Base-by-base conservation (phyloP, 805 yeast species). In the Tetrapisispora nanseiensis region DNA sequence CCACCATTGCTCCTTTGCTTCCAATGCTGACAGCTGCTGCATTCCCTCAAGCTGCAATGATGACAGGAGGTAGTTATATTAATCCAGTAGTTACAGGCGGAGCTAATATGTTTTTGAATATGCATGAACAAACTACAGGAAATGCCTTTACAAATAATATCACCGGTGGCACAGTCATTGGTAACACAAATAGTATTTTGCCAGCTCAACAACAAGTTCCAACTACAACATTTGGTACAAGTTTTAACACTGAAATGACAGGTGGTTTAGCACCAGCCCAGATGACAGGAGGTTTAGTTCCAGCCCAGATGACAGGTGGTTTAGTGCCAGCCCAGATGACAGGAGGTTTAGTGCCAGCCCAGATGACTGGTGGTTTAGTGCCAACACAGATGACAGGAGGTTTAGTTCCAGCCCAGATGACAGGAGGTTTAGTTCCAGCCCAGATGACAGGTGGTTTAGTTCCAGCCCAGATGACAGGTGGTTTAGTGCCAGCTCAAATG, bases 21-120 rank as follows among this genome's bases (percentile, higher is more conserved):
- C 52, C 54, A 21, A 51, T 50, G 15, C 48, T 30, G 3, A 51
- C 55, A 2, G 55, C 46, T 18, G 49, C 49, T 2, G 52, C 43
- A 1, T 40, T 40, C 19, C 42, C 42, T 2, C 42, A 40, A 28
- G 42, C 50, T 11, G 61, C 67, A 12, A 45, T 67, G 50, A 43
- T 68, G 41, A 40, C 42, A 6, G 42, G 42, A 10, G 42, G 42
- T 21, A 29, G 30, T 13, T 22, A 12, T 16, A 24, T 36, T 11
- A 30, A 27, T 26, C 34, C 42, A n/a, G 37, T 23, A 12, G 13
- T 5, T 11, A 34, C 39, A 16, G 42, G 42, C 16, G 42, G 42
- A 16, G 38, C 38, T 7, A 34, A 33, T 20, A 40, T 23, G 26
- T 18, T 33, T 11, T 26, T 33, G n/a, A 29, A 39, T 20, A 40